These are phyloP conservation scores for Nakataea oryzae DNA, from an alignment of 2,329 filamentous ascomycete species.

Conservation along the genomic window DNA sequence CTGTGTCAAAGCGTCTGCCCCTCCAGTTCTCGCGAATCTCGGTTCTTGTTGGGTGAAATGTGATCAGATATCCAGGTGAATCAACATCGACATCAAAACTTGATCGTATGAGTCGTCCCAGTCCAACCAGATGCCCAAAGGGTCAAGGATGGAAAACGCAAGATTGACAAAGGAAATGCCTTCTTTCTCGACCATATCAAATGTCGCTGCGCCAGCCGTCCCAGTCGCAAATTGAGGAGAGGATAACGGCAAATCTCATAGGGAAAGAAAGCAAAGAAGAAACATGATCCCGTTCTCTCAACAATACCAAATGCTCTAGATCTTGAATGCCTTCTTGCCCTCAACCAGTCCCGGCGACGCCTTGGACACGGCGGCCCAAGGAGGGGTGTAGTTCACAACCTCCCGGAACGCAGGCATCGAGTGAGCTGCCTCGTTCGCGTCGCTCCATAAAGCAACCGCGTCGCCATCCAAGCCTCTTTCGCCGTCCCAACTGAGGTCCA, in stretches of 20 bases:
- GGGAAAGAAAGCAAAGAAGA: neutral
- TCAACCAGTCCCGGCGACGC: conserved; percentile 69
- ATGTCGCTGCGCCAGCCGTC: too few species aligned
- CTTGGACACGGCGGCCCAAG: conserved; percentile 73
- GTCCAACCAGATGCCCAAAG: too few species aligned
- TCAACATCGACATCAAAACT: neutral
- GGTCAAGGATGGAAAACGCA: too few species aligned
- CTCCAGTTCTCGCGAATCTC: too few species aligned
- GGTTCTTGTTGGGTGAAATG: neutral
- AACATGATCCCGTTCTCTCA: neutral
- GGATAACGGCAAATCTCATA: neutral
- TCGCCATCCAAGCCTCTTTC: conserved; percentile 42
- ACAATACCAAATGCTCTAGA: conserved; percentile 21
- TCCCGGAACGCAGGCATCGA: conserved; percentile 81
- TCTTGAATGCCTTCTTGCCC: conserved; percentile 58
- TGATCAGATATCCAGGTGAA: neutral
- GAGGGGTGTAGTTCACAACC: conserved; percentile 61
- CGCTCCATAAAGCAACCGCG: conserved; percentile 78
- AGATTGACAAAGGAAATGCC: too few species aligned
- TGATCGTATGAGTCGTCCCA: too few species aligned
- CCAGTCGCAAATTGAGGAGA: neutral
- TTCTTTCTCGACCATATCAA: too few species aligned
- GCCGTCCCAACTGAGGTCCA: conserved; percentile 57
- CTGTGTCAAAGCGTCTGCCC: too few species aligned
- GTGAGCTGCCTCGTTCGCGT: conserved; percentile 57